Percentiles rank a stretch among this genome's conserved stretches.
Evolutionary conservation across 2,329 filamentous ascomycete species (phyloP).

Genomic region (Neonectria punicea): DNA sequence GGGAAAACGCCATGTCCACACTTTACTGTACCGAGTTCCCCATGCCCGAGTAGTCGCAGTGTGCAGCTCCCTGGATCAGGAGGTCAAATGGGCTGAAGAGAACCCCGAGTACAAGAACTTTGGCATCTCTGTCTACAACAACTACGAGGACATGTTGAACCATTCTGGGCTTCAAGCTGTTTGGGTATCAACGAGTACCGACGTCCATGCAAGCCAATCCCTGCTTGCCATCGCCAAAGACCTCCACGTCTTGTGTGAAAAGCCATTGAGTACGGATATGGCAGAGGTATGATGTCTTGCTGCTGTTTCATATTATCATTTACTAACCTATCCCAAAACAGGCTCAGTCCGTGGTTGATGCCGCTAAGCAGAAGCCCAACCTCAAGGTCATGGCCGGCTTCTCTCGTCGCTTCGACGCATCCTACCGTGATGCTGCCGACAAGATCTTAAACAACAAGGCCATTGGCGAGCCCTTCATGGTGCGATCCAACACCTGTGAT

Average conservation of each 20-base stretch:
- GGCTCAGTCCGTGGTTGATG: slow-evolving; percentile 69
- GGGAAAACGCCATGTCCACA: slow-evolving; percentile 32
- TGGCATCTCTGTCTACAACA: slow-evolving; percentile 21
- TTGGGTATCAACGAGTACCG: slow-evolving; percentile 31
- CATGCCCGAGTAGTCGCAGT: slow-evolving; percentile 29
- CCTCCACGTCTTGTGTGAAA: slow-evolving; percentile 35
- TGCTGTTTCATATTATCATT: accelerated
- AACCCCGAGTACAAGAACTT: slow-evolving; percentile 31
- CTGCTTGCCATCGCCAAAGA: slow-evolving; percentile 24
- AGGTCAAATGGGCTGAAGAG: slow-evolving; percentile 25
- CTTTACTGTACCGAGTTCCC: slow-evolving; percentile 27
- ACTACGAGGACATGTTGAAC: slow-evolving; percentile 33
- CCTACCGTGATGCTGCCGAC: slow-evolving; percentile 68
- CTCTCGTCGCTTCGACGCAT: slow-evolving; percentile 65
- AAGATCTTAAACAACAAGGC: slow-evolving; percentile 58
- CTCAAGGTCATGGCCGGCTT: slow-evolving; percentile 68
- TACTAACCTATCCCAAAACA: slow-evolving; percentile 38
- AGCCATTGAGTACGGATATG: slow-evolving; percentile 44
- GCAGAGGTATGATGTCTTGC: slow-evolving; percentile 59
- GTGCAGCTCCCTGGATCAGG: slow-evolving; percentile 22
- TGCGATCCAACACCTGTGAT: slow-evolving; percentile 75
- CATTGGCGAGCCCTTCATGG: slow-evolving; percentile 69
- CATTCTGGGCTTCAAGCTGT: slow-evolving; percentile 31
- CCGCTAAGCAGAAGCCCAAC: slow-evolving; percentile 62
- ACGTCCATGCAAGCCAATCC: slow-evolving; percentile 29